A percentile compares a stretch with the other conserved stretches of the same genome.
phyloP scores from a whole-genome alignment of 2,329 filamentous ascomycete genomes.

The Ophiostoma populinum region DNA sequence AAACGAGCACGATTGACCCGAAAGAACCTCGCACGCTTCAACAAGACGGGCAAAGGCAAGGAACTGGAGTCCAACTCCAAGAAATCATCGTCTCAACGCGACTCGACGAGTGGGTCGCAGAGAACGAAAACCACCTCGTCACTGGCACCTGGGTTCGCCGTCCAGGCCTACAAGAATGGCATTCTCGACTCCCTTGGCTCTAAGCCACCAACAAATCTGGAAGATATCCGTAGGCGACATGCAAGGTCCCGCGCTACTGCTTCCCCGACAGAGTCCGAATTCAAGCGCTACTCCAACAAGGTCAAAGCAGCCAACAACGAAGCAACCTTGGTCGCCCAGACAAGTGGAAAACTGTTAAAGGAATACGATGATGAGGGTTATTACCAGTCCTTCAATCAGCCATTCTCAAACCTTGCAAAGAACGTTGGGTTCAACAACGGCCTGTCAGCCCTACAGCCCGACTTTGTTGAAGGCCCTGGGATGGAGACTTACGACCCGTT shows the following conservation, averaged over 20 bases:
- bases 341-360: conserved; percentile 10
- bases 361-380: conserved; percentile 7
- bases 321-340: conserved; percentile 9
- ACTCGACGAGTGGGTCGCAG: too few species aligned
- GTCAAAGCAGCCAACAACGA: conserved; percentile 9
- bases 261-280: conserved; percentile 9
- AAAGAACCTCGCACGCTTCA: too few species aligned
- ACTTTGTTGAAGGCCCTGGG: conserved; percentile 15
- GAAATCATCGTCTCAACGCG: too few species aligned
- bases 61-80: too few species aligned
- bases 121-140: conserved; percentile 1
- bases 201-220: conserved; percentile 11
- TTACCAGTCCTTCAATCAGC: conserved; percentile 5
- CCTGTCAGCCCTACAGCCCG: conserved; percentile 15
- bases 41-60: too few species aligned
- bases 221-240: conserved; percentile 8
- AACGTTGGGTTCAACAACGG: conserved; percentile 15
- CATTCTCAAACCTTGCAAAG: conserved; percentile 14
- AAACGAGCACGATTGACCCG: too few species aligned
- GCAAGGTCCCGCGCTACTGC: conserved; percentile 6
- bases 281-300: conserved; percentile 6
- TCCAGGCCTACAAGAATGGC: conserved; percentile 9
- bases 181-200: conserved; percentile 10
- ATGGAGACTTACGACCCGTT: conserved; percentile 8
- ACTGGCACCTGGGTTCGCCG: conserved; percentile 9